Base-by-base conservation (phyloP, 2,329 filamentous ascomycete species). In the Sordariomycetes sp. region DNA sequence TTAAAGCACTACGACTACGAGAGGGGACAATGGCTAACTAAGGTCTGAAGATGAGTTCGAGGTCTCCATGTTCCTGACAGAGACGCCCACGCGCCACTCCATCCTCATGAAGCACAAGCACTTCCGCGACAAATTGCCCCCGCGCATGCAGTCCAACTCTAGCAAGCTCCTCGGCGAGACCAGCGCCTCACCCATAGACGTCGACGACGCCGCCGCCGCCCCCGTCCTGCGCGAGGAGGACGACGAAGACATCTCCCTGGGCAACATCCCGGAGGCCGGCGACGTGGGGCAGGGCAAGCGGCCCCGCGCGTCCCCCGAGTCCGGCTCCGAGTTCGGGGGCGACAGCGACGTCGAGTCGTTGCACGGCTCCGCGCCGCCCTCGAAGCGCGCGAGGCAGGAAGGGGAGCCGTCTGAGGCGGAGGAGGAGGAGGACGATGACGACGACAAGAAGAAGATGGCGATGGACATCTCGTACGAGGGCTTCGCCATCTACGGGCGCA, bases 401-500 rank as follows among this genome's bases (percentile, higher is more conserved):
- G 67, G 65, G 53, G 67, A 65, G 37, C 60, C 61, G 35, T 65
- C 58, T 37, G 72, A 68, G 20, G 69, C 68, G 20, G 69, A 70
- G 11, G 85, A 88, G 59, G 88, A 96, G 67, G 72, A 68, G 20
- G 68, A 68, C 20, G 69, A 70, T 12, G 85, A 88, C 59, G 88
- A n/a, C n/a, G n/a, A 96, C 67, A 95, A 97, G 74, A 97, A 99
- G 76, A 97, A 97, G 71, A 74, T 96, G 65, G 83, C 81, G 22
- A 82, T 97, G 76, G 86, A 88, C 61, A 94, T 93, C 28, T 86
- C 85, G 16, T 99, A 97, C 72, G 91, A 97, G 66, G 93, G 94
- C 10, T 97, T 97, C 73, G 89, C 88, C 65, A 97, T 99, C 67
- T 96, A 96, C 73, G 91, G 94, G 12, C 88, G 90, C 64, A 90